phyloP scores from a whole-genome alignment of 768 basidiomycete species.

The Amanita polypyramis region DNA sequence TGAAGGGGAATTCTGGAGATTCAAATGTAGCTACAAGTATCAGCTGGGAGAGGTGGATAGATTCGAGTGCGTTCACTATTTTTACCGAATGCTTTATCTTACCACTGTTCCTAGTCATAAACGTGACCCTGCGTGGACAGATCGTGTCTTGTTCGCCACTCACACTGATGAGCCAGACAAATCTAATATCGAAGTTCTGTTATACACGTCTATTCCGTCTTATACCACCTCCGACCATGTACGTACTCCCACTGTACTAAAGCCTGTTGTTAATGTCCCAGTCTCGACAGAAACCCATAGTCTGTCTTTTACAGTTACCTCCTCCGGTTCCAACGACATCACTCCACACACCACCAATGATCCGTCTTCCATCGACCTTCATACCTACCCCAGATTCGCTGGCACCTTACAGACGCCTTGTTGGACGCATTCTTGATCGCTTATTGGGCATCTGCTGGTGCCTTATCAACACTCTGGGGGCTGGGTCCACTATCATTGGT shows the following conservation, averaged over 20 bases:
- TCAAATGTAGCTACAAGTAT: conserved; percentile 91
- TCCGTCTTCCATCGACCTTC: conserved; percentile 42
- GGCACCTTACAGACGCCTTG: conserved; percentile 46
- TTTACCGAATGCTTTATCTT: background rate
- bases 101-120: conserved; percentile 32
- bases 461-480: conserved; percentile 62
- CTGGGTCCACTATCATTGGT: conserved; percentile 62
- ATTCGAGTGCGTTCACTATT: conserved; percentile 48
- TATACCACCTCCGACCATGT: conserved; percentile 91
- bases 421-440: conserved; percentile 62
- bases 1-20: conserved; percentile 83
- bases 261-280: background rate
- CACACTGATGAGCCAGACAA: conserved; percentile 44
- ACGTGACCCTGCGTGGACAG: conserved; percentile 87
- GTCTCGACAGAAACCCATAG: conserved; percentile 74
- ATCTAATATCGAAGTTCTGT: conserved; percentile 49
- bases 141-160: conserved; percentile 81
- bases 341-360: conserved; percentile 22
- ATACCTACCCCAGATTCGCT: conserved; percentile 42
- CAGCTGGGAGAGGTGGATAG: conserved; percentile 70
- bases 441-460: conserved; percentile 75
- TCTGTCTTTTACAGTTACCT: conserved; percentile 60
- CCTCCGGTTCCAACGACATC: conserved; percentile 19
- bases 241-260: conserved; percentile 16
- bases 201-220: conserved; percentile 74